Base-by-base conservation (phyloP, 768 basidiomycete genomes). In the Tricholoma furcatifolium region DNA sequence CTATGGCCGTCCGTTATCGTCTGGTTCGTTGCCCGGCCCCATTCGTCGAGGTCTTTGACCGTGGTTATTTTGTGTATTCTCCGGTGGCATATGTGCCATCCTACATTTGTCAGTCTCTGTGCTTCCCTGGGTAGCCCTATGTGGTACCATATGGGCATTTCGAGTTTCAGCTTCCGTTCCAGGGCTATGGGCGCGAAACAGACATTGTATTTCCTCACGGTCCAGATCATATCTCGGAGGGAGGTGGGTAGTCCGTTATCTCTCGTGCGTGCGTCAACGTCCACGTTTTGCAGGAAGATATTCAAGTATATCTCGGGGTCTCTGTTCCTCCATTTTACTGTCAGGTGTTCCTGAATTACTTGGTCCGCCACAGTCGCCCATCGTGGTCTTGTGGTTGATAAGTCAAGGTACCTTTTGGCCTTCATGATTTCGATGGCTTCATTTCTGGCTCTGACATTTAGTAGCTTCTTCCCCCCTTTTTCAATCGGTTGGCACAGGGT, bases 391-490 rank as follows among this genome's bases (percentile, higher is more conserved):
- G n/a, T n/a, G n/a, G n/a, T n/a, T n/a, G n/a, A n/a, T n/a, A n/a
- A n/a, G n/a, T n/a, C n/a, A n/a, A n/a, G n/a, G n/a, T n/a, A n/a
- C n/a, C n/a, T n/a, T n/a, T n/a, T n/a, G n/a, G n/a, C n/a, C n/a
- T n/a, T n/a, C 9, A 15, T 35, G 34, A 35, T 8, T 35, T 8
- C 8, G 34, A 15, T 35, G 9, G 8, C 8, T 8, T 8, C 15
- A 35, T 35, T 18, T 42, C 40, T 12, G 17, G 17, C n/a, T 11
- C 72, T 55, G n/a, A n/a, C n/a, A n/a, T n/a, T n/a, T n/a, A n/a
- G 35, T 70, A 73, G 11, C 61, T 54, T 2, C 59, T 23, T 6
- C 61, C n/a, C n/a, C n/a, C n/a, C n/a, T n/a, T 62, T 8, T n/a
- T n/a, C n/a, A n/a, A n/a, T n/a, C n/a, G n/a, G n/a, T n/a, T n/a